phyloP scores from a whole-genome alignment of 1,139 yeast genomes.

The Candida sp. region DNA sequence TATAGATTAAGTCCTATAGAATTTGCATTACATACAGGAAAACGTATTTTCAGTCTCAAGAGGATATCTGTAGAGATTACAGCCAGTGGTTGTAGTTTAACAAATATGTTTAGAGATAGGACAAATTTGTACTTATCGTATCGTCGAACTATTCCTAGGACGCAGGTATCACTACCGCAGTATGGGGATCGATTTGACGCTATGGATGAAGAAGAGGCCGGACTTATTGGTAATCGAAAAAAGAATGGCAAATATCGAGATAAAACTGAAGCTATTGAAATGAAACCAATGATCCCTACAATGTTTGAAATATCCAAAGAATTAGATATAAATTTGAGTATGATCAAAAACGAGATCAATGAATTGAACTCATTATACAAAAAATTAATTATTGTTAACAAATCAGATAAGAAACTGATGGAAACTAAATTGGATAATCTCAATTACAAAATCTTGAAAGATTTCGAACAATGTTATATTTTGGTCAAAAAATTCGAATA shows the following conservation, averaged over 20 bases:
- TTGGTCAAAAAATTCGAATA: slow-evolving; percentile 66
- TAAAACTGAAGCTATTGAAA: slow-evolving; percentile 32
- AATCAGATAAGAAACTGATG: slow-evolving; percentile 67
- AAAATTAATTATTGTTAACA: slow-evolving; percentile 82
- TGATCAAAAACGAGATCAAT: slow-evolving; percentile 48
- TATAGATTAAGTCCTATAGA: neutral
- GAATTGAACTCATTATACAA: slow-evolving; percentile 69
- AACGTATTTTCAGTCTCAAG: neutral
- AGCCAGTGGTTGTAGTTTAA: too few species aligned
- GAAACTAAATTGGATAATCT: slow-evolving; percentile 70
- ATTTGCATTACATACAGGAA: neutral
- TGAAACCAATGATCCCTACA: slow-evolving; percentile 67
- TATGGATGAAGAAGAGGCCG: slow-evolving; percentile 54
- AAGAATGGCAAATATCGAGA: slow-evolving; percentile 5
- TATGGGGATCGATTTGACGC: slow-evolving; percentile 25
- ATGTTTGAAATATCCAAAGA: slow-evolving; percentile 73
- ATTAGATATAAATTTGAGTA: slow-evolving; percentile 57
- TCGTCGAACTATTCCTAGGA: slow-evolving; percentile 66
- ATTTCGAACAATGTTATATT: slow-evolving; percentile 74
- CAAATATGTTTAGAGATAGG: slow-evolving; percentile 69
- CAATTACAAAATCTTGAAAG: slow-evolving; percentile 69
- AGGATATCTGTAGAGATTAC: too few species aligned
- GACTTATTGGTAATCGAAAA: slow-evolving; percentile 32
- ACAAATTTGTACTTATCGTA: slow-evolving; percentile 70
- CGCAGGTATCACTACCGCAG: slow-evolving; percentile 8